Evolutionary conservation across 257 asterid species (phyloP), one percentile per base, ranked within the genome.

Genomic region (Plantago major): DNA sequence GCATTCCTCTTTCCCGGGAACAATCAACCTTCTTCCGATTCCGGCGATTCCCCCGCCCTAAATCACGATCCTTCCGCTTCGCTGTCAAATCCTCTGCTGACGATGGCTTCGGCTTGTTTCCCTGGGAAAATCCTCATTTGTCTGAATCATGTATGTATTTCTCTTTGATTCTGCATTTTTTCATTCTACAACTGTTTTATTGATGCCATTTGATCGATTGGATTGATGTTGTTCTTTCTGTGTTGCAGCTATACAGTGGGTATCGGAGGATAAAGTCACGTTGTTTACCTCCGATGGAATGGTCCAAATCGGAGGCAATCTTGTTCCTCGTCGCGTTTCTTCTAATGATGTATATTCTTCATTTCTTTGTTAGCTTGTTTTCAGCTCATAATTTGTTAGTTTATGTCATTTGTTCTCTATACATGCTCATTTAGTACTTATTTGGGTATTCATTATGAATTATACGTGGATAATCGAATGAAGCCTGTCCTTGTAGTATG

Each of bases 201-300:
- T n/a, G n/a, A n/a, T n/a, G 28, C 47, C n/a, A 47, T 14, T 15
- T 22, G 14, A 18, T 60, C 60, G 11, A 15, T 74, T 14, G 40
- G 8, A 33, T 19, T 33, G 48, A 14, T 42, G 14, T 26, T 2
- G 52, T 12, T 56, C 42, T 17, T 19, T 46, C 17, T 15, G 11
- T 56, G 38, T 76, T n/a, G 75, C 81, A 93, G 99, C 89, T 30
- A 67, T 93, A 58, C 78, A 89, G 55, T 93, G 97, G 99, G 84
- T 89, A 65, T 71, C 81, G 33, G 99, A 89, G 79, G 95, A 93
- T 62, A 82, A 43, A 61, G 74, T 93, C 52, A 93, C 99, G 19
- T 70, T 93, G 56, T 85, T 93, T 72, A 93, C 99, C 22, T 65
- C 95, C 11, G 97, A 93, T 67, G 99, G 99, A 63, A 76, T 93